Conservation (phyloP, 768 basidiomycete species). For the Fomitopsis serialis region DNA sequence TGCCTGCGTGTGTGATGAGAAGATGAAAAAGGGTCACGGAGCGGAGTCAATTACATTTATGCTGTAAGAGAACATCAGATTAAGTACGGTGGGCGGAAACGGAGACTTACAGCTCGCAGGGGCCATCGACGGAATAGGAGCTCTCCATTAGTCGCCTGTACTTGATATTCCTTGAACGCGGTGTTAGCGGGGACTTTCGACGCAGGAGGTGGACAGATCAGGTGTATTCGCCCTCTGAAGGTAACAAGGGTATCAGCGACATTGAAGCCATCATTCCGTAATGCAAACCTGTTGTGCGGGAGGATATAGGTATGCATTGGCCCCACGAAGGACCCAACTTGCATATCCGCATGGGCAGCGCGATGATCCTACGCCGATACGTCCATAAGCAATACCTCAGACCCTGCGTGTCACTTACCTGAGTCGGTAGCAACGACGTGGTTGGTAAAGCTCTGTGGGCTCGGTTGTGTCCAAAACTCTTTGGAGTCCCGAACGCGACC, state of each 20-base stretch:
- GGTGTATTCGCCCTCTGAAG: slow-evolving; percentile 58
- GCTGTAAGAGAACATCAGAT: slow-evolving; percentile 35
- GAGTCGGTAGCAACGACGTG: slow-evolving; percentile 12
- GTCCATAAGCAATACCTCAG: background rate
- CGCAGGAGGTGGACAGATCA: slow-evolving; percentile 36
- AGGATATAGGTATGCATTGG: slow-evolving; percentile 2
- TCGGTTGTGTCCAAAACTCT: slow-evolving; percentile 32
- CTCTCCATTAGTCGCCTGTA: slow-evolving; percentile 48
- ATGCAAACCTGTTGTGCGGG: slow-evolving; percentile 2
- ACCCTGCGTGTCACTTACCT: slow-evolving; percentile 6
- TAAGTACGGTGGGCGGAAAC: background rate
- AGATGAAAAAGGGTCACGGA: background rate
- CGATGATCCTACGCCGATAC: background rate
- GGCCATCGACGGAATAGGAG: slow-evolving; percentile 71
- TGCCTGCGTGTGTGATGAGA: slow-evolving; percentile 34
- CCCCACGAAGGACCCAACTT: background rate
- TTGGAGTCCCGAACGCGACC: slow-evolving; percentile 25
- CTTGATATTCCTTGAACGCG: slow-evolving; percentile 64
- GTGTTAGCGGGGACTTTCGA: slow-evolving; percentile 41
- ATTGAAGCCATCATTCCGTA: background rate
- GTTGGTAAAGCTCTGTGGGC: slow-evolving; percentile 1
- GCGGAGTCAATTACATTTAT: slow-evolving; percentile 49
- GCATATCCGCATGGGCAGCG: background rate
- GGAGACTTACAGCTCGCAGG: slow-evolving; percentile 48
- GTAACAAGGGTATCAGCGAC: too few species aligned